Evolutionary conservation across 768 basidiomycete species (phyloP), one percentile per base, ranked within the genome.

Genomic region (Melanogaster broomeanus): DNA sequence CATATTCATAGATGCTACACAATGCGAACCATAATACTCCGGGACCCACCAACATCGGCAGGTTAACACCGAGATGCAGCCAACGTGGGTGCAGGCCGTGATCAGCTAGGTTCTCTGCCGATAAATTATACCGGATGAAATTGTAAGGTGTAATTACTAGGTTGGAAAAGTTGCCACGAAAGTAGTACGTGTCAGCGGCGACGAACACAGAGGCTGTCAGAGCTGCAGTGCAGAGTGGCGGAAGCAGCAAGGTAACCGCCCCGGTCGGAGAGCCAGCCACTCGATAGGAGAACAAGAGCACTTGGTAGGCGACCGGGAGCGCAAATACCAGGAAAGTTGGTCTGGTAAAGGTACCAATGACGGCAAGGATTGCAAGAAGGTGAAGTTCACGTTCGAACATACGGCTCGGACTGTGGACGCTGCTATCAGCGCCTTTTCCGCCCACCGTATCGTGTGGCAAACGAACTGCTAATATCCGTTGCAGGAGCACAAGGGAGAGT

Each of bases 31-130:
- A 61, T 9, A 65, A 45, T n/a, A 72, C n/a, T 12, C 66, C 49
- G 4, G 73, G 73, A 16, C 73, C 70, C 4, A 74, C 58, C 13
- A 75, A 51, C 65, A 75, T 66, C 16, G 74, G 73, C 10, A 75
- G 50, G 53, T 75, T 75, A 27, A 75, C 68, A 19, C 64, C 61
- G 28, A 69, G 42, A 50, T 74, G 74, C 6, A 75, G 61, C 74
- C 73, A 74, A 19, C 62, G 62, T 2, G 74, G 74, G 56, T 75
- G 74, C 15, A 74, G 48, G 9, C 74, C 74, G 42, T 75, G 74
- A 24, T 63, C 66, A 0, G 69, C 69, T 30, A 74, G 66, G 58
- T 75, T 74, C 15, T 62, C 55, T 10, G 66, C 48, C 3, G 65
- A 63, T n/a, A 73, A 45, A 52, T 74, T 75, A 51, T 74, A 75